A percentile compares a stretch with the other conserved stretches of the same genome.
phyloP scores from a whole-genome alignment of 2,329 filamentous ascomycete species.

The Pseudogymnoascus destructans region DNA sequence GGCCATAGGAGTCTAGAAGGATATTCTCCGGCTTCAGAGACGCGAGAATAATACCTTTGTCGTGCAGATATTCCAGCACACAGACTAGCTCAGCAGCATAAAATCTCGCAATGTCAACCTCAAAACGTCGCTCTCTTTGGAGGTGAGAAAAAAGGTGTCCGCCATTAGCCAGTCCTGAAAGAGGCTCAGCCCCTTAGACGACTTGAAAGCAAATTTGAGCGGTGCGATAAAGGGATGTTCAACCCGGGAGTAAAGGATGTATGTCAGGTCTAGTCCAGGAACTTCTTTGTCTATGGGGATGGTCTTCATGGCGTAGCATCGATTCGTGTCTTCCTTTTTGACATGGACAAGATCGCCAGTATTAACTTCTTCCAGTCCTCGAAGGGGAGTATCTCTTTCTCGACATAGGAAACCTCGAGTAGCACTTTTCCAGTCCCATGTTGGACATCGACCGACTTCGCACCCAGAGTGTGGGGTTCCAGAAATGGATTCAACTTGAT shows the following conservation, averaged over 20 bases:
- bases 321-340: slow-evolving; percentile 87
- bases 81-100: slow-evolving; percentile 90
- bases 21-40: slow-evolving; percentile 86
- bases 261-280: slow-evolving; percentile 83
- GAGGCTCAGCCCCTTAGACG: slow-evolving; percentile 92
- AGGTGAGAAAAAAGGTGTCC: slow-evolving; percentile 92
- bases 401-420: slow-evolving; percentile 82
- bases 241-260: slow-evolving; percentile 89
- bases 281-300: slow-evolving; percentile 96
- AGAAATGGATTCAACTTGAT: slow-evolving; percentile 80
- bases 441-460: slow-evolving; percentile 77
- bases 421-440: slow-evolving; percentile 77
- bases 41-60: slow-evolving; percentile 94
- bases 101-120: slow-evolving; percentile 86
- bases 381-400: slow-evolving; percentile 50
- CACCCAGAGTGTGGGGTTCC: slow-evolving; percentile 60
- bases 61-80: slow-evolving; percentile 82
- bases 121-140: slow-evolving; percentile 86
- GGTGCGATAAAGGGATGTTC: slow-evolving; percentile 98
- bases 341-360: background rate
- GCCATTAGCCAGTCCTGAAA: slow-evolving; percentile 88
- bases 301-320: slow-evolving; percentile 92
- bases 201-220: slow-evolving; percentile 94
- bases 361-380: slow-evolving; percentile 50
- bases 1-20: slow-evolving; percentile 83